Evolutionary conservation across 2,329 filamentous ascomycete species (phyloP).

Genomic region (Pezicula carpinea): DNA sequence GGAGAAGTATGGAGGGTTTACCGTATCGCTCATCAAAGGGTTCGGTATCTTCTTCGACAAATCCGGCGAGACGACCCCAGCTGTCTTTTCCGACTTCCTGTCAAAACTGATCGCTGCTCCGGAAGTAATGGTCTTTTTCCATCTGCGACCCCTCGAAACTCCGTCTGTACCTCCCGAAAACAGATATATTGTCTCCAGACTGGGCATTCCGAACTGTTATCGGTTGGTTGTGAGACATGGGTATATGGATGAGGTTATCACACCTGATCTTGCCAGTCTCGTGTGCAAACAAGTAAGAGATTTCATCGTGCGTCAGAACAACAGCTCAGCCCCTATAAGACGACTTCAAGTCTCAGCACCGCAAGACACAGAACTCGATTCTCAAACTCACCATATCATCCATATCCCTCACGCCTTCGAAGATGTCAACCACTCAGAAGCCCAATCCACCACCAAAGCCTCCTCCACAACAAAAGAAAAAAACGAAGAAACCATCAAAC

Average conservation of each 20-base stretch:
- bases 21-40: constrained; percentile 45
- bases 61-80: constrained; percentile 58
- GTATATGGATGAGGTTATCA: constrained; percentile 68
- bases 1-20: constrained; percentile 32
- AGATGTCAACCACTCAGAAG: too few relatives aligned
- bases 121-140: constrained; percentile 67
- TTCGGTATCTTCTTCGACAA: constrained; percentile 78
- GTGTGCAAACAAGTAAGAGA: constrained; percentile 53
- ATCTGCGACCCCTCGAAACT: constrained; percentile 58
- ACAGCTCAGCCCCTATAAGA: not conserved
- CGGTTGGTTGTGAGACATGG: constrained; percentile 65
- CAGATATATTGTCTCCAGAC: constrained; percentile 37
- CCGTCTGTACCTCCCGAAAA: constrained; percentile 47
- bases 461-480: too few relatives aligned
- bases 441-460: too few relatives aligned
- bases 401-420: too few relatives aligned
- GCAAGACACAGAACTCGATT: too few relatives aligned
- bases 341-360: too few relatives aligned
- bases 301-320: constrained; percentile 36
- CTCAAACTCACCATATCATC: not conserved
- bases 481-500: constrained; percentile 5
- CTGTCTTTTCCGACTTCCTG: constrained; percentile 69
- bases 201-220: constrained; percentile 56
- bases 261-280: constrained; percentile 54
- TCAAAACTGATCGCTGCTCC: constrained; percentile 64